A percentile compares a stretch with the other conserved stretches of the same genome.
These are phyloP conservation scores for Globisporangium heterothallicum DNA, from an alignment of 352 stramenopile species.

Conservation along the genomic window DNA sequence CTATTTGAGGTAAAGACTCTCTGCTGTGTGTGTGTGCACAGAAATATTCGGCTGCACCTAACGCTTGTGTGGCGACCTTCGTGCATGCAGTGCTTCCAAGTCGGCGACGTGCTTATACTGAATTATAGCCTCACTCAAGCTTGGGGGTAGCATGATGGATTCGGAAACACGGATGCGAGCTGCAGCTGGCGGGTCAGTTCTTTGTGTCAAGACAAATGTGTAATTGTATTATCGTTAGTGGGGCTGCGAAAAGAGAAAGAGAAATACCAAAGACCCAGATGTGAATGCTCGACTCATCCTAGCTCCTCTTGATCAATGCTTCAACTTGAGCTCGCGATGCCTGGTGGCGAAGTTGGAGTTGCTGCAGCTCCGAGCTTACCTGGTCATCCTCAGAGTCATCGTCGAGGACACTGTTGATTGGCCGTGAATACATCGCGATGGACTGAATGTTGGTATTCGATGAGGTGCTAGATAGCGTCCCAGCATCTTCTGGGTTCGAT, in stretches of 20 bases:
- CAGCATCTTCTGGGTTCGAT: conserved; percentile 19
- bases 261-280: too few species aligned
- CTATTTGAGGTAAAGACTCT: conserved; percentile 52
- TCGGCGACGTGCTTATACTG: conserved; percentile 71
- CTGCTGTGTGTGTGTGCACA: neutral
- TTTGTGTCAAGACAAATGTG: too few species aligned
- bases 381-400: conserved; percentile 58
- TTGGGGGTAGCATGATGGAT: conserved; percentile 38
- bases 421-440: conserved; percentile 18
- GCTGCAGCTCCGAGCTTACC: conserved; percentile 53
- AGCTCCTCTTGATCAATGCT: conserved; percentile 45
- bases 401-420: conserved; percentile 49
- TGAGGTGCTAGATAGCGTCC: conserved; percentile 6
- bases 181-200: too few species aligned
- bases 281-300: neutral
- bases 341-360: conserved; percentile 68
- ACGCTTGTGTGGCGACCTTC: neutral
- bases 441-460: conserved; percentile 18
- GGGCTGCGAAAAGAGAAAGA: too few species aligned
- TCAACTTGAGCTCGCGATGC: conserved; percentile 70
- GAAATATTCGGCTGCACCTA: neutral
- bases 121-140: conserved; percentile 85
- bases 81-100: conserved; percentile 63
- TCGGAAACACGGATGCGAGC: neutral
- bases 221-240: too few species aligned